Base-by-base conservation (phyloP, 1,284 basidiomycete genomes). In the Boletus sp. region DNA sequence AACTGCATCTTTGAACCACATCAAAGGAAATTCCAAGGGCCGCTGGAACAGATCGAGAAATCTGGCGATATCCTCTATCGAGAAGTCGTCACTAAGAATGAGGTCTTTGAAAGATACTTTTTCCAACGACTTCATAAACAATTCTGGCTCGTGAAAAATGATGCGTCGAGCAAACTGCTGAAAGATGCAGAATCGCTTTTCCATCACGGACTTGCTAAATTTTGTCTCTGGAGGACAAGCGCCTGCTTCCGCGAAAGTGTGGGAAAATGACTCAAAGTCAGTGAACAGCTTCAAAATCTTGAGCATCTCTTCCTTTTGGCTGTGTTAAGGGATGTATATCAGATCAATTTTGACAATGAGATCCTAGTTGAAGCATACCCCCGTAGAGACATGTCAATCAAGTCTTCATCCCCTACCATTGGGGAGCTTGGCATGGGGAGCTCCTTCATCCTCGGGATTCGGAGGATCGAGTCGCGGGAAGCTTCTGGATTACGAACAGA, bases 61-160 rank as follows among this genome's bases (percentile, higher is more conserved):
- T 32, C 8, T 32, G 12, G 33, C 14, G 6, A 53, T n/a, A 41
- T 69, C 62, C 13, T 62, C 64, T 0, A 49, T 16, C 14, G 30
- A 32, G 30, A 68, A 66, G 17, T 66, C 58, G 4, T 58, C 52
- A 30, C 60, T 57, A 20, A 67, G 50, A 17, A 68, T 38, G 19
- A 69, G 46, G 34, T 69, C 65, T 29, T 58, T 56, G 41, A 67
- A 52, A 4, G 66, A 65, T 4, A 64, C 67, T 38, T 56, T 69
- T 14, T 54, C 56, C 14, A 56, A 10, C 1, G 67, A 52, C 35
- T 61, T 66, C 46, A 56, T 46, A 20, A 57, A 58, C 3, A 68
- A 56, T 14, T 41, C 47, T 1, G 59, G 55, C 13, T 69, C 54
- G 16, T 69, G 51, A 23, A 66, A 57, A 14, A 68, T 52, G 25